Evolutionary conservation across 305 asterid genomes (phyloP), one percentile per base, ranked within the genome.

Genomic region (Coffea humblotiana): DNA sequence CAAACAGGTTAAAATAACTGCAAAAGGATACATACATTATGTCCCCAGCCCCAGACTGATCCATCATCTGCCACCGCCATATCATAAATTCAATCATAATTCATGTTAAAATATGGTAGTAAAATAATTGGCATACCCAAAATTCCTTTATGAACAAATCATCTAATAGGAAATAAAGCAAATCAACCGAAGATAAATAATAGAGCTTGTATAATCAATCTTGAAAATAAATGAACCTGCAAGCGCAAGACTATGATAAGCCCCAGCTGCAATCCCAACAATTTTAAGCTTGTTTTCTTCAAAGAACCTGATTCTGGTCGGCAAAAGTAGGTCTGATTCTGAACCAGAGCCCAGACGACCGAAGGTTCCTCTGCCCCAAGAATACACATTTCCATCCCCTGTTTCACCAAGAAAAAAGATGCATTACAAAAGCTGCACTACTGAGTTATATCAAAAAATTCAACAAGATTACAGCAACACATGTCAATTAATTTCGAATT

Each of bases 301-400:
- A 29, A 84, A 84, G 85, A 94, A 94, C 3, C 85, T 77, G 60
- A 95, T 84, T 52, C 80, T 90, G 54, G 79, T 84, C 75, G 97
- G 97, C 43, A 83, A 72, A 32, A 79, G 73, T 79, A 84, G 88
- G 68, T 95, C 98, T 45, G 84, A 76, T 77, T 95, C 99, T 37
- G 94, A 92, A 81, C 88, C 58, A 0, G 21, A 52, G 6, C 79
- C 79, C 71, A 75, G 71, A 40, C 79, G 71, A 81, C 97, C 98
- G 75, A 93, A 90, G 29, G 87, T 89, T 79, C 99, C 99, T 87
- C 99, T 89, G n/a, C 99, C 99, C 98, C 99, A 95, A 65, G 96
- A 88, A 84, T 90, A 92, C 70, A 95, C 95, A 79, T 87, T 88
- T 40, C 99, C 98, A 84, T 92, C 94, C 75, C 90, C 98, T 95